Conservation (phyloP, 108 stramenopile species). For the Cyclotella baltica region DNA sequence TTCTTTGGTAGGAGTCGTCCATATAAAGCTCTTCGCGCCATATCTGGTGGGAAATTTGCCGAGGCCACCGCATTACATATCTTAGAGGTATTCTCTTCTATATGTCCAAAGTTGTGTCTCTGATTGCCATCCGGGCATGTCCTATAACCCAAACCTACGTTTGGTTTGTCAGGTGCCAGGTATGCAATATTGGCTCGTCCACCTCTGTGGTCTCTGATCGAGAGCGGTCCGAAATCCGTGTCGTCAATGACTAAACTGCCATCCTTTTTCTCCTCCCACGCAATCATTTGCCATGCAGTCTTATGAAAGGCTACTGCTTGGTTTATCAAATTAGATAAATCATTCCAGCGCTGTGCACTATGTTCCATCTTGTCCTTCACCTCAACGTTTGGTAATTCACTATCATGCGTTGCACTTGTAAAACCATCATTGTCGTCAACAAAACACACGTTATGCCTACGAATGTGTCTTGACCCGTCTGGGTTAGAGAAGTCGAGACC, state of each 20-base stretch:
- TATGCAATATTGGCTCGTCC: neutral
- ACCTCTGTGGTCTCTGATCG: neutral
- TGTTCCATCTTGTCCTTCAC: neutral
- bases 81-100: neutral
- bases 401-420: neutral
- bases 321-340: neutral
- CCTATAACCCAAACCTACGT: neutral
- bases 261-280: neutral
- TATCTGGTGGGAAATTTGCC: neutral
- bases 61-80: neutral
- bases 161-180: neutral
- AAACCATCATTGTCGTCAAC: neutral
- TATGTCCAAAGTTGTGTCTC: neutral
- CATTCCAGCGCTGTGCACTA: neutral
- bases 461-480: neutral
- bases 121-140: neutral
- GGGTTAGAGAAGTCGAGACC: neutral
- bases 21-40: neutral
- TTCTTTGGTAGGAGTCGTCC: constrained; percentile 6
- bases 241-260: neutral
- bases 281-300: neutral
- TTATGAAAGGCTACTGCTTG: neutral
- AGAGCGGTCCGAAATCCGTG: neutral
- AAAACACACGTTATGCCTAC: neutral
- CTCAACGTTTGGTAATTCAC: neutral